phyloP scores from a whole-genome alignment of 495 filamentous ascomycete species.

The Trichocladium antarcticum region DNA sequence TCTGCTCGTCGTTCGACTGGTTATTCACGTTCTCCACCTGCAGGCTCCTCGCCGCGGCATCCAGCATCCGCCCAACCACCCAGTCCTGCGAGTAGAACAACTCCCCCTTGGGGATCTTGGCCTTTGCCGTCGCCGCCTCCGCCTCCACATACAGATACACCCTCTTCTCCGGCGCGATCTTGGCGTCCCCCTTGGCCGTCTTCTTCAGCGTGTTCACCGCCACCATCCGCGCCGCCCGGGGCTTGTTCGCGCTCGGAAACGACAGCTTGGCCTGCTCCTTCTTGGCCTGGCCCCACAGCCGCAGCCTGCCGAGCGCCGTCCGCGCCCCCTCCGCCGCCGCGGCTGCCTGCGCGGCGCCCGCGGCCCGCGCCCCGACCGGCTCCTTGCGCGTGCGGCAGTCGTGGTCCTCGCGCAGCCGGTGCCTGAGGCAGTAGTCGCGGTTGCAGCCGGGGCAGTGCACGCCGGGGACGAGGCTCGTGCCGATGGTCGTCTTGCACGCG shows the following conservation, averaged over 20 bases:
- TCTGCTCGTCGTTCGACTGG: slow-evolving; percentile 61
- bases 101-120: slow-evolving; percentile 62
- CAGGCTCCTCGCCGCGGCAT: slow-evolving; percentile 71
- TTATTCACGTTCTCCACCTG: slow-evolving; percentile 87
- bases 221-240: slow-evolving; percentile 49
- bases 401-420: slow-evolving; percentile 80
- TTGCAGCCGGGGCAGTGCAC: slow-evolving; percentile 76
- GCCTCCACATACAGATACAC: slow-evolving; percentile 81
- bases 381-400: slow-evolving; percentile 63
- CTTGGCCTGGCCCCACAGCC: slow-evolving; percentile 42
- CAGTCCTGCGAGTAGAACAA: slow-evolving; percentile 81
- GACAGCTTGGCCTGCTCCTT: slow-evolving; percentile 30
- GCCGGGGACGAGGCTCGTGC: slow-evolving; percentile 63
- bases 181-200: slow-evolving; percentile 77
- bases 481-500: slow-evolving; percentile 73
- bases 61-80: slow-evolving; percentile 79
- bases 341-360: slow-evolving; percentile 23
- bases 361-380: slow-evolving; percentile 53
- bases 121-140: slow-evolving; percentile 62
- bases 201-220: slow-evolving; percentile 68
- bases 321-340: slow-evolving; percentile 47
- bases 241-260: slow-evolving; percentile 35
- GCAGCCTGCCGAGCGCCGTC: slow-evolving; percentile 56
- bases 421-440: slow-evolving; percentile 80
- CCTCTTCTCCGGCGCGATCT: slow-evolving; percentile 64